A percentile compares a stretch with the other conserved stretches of the same genome.
Evolutionary conservation across 129 eudicot genomes (phyloP).

Genomic region (Arctium minus): DNA sequence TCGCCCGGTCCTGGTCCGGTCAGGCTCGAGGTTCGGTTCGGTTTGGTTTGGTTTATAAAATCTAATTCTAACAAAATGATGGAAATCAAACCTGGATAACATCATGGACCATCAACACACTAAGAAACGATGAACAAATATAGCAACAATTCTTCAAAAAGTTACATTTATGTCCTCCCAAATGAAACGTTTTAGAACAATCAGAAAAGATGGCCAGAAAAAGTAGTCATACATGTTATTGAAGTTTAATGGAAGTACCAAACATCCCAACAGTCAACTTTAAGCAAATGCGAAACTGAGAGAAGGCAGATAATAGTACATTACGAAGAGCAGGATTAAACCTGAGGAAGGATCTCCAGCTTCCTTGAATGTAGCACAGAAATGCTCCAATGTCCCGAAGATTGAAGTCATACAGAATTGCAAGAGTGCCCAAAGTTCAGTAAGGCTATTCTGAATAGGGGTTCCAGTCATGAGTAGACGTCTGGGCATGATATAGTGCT

Average conservation of each 20-base stretch:
- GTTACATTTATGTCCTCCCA: background rate
- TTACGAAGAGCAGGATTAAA: background rate
- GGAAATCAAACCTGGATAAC: background rate
- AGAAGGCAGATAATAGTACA: background rate
- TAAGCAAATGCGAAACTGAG: background rate
- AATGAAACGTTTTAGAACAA: background rate
- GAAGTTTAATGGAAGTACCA: background rate
- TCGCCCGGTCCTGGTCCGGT: too few relatives aligned
- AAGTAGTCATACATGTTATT: background rate
- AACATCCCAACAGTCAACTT: background rate
- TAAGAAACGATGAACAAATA: background rate
- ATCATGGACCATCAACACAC: background rate
- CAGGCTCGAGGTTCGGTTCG: too few relatives aligned
- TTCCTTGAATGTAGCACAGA: conserved; percentile 72
- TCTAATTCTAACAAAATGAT: background rate
- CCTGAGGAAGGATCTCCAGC: conserved; percentile 54
- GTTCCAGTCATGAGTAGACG: conserved; percentile 93
- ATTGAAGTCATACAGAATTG: conserved; percentile 83
- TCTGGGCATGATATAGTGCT: conserved; percentile 81
- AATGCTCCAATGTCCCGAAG: conserved; percentile 83
- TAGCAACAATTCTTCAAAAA: background rate
- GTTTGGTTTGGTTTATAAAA: background rate
- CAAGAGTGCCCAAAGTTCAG: conserved; percentile 96
- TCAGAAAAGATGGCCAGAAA: background rate
- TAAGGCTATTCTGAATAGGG: conserved; percentile 89